phyloP scores from a whole-genome alignment of 805 yeast species.

The Hanseniaspora hatyaiensis region DNA sequence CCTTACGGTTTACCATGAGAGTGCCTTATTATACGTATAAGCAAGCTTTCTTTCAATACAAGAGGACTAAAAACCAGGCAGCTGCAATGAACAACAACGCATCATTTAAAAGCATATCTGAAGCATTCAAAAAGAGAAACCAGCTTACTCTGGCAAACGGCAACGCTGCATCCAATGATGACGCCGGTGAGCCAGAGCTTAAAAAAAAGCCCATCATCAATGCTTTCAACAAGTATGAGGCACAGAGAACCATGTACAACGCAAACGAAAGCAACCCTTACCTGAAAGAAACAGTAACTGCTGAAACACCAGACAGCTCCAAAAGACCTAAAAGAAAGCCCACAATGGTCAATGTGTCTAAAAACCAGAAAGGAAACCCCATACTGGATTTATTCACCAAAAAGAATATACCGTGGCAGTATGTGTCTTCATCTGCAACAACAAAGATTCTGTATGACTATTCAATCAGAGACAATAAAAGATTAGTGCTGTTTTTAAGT shows the following conservation, averaged over 20 bases:
- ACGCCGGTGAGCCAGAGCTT: slow-evolving; percentile 5
- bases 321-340: slow-evolving; percentile 22
- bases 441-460: slow-evolving; percentile 48
- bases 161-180: no score
- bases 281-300: not conserved
- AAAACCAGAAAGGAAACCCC: slow-evolving; percentile 65
- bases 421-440: slow-evolving; percentile 30
- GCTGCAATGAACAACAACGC: slow-evolving; percentile 38
- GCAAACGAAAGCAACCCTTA: not conserved
- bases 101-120: slow-evolving; percentile 59
- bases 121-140: slow-evolving; percentile 53
- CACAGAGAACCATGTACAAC: not conserved
- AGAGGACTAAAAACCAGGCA: no score
- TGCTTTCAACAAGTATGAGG: slow-evolving; percentile 5
- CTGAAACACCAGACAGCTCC: no score
- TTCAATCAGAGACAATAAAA: slow-evolving; percentile 42
- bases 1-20: no score
- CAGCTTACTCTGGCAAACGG: slow-evolving; percentile 21
- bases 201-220: slow-evolving; percentile 7
- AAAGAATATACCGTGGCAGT: slow-evolving; percentile 44
- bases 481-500: slow-evolving; percentile 45
- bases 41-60: no score
- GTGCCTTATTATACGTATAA: no score
- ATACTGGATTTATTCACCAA: slow-evolving; percentile 37
- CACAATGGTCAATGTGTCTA: slow-evolving; percentile 40